phyloP scores from a whole-genome alignment of 2,329 filamentous ascomycete genomes.

The Botrytis byssoidea region DNA sequence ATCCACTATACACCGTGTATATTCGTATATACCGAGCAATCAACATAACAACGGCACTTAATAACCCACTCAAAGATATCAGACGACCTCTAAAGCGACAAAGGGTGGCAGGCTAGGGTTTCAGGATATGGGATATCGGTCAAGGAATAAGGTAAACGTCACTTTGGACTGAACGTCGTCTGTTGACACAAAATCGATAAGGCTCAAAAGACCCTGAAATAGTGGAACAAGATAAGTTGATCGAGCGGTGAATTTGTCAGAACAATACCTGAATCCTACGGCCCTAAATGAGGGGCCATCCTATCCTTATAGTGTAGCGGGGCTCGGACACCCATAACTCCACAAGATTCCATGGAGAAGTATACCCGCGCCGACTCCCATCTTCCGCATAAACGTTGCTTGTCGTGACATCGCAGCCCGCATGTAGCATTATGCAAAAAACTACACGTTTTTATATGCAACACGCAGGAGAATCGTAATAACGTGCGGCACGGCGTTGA shows the following conservation, averaged over 20 bases:
- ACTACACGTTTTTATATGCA: not conserved
- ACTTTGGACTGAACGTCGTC: not conserved
- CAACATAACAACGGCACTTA: not conserved
- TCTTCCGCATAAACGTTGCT: not conserved
- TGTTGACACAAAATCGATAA: not conserved
- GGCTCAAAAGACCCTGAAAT: constrained; percentile 1
- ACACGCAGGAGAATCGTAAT: not conserved
- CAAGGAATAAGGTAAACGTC: not conserved
- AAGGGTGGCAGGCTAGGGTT: not conserved
- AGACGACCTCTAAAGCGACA: not conserved
- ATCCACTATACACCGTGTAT: not conserved
- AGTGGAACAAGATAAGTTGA: not conserved
- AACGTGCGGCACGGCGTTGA: not conserved
- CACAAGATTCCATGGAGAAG: constrained; percentile 14
- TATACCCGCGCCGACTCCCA: constrained; percentile 8
- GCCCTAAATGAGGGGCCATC: constrained; percentile 18
- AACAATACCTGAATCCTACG: not conserved
- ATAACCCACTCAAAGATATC: not conserved
- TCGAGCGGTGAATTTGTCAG: not conserved
- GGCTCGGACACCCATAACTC: not conserved
- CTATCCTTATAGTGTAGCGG: not conserved
- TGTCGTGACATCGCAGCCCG: not conserved
- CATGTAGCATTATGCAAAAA: not conserved
- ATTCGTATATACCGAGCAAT: not conserved
- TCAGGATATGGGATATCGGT: not conserved